These are phyloP conservation scores for Jimgerdemannia lactiflua DNA, from an alignment of 192 early-diverging fungal genomes.

Conservation along the genomic window DNA sequence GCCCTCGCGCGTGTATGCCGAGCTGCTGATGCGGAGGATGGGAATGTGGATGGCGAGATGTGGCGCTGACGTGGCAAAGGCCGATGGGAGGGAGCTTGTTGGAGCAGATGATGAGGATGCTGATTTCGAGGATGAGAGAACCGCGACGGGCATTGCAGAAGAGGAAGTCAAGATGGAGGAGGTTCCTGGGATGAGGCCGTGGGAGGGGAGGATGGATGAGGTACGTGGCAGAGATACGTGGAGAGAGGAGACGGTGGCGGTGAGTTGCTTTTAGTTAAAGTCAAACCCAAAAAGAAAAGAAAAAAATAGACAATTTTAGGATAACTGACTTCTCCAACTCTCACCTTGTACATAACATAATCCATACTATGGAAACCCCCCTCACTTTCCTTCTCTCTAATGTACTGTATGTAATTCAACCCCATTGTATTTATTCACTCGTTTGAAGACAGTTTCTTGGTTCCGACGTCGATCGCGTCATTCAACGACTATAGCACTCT, in stretches of 20 bases:
- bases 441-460: background rate
- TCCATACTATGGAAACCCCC: background rate
- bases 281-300: background rate
- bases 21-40: constrained; percentile 29
- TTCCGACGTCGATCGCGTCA: background rate
- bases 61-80: constrained; percentile 28
- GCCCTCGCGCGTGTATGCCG: constrained; percentile 31
- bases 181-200: background rate
- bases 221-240: background rate
- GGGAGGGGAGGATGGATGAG: background rate
- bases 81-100: background rate
- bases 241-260: background rate
- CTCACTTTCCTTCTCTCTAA: background rate
- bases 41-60: constrained; percentile 38
- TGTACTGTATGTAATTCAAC: background rate
- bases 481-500: background rate
- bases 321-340: background rate
- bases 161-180: background rate
- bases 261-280: background rate
- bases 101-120: background rate
- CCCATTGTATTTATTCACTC: background rate
- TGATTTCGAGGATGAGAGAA: background rate
- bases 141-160: background rate
- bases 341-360: background rate
- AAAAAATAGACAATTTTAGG: background rate